phyloP scores from a whole-genome alignment of 805 yeast genomes.

The Starmerella ratchasimensis region DNA sequence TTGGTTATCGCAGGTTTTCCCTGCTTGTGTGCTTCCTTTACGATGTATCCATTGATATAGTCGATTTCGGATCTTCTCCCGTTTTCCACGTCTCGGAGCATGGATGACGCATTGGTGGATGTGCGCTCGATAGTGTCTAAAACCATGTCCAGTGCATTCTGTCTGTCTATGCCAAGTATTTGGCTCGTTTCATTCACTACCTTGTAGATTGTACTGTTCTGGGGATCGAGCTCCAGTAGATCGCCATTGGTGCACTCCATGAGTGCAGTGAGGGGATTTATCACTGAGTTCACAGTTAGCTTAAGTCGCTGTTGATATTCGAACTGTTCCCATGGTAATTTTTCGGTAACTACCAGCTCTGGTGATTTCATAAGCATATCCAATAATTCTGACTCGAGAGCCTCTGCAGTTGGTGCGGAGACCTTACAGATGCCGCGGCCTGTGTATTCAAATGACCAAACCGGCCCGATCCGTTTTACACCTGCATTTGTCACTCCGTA shows the following conservation, averaged over 20 bases:
- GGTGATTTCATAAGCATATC: neutral
- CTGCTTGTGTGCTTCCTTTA: constrained; percentile 37
- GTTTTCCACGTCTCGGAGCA: constrained; percentile 51
- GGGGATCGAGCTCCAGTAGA: constrained; percentile 33
- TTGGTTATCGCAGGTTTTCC: constrained; percentile 35
- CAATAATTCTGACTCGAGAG: neutral
- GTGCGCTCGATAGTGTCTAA: constrained; percentile 35
- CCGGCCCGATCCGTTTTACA: constrained; percentile 38
- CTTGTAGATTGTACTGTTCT: constrained; percentile 26
- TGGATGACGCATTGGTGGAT: constrained; percentile 49
- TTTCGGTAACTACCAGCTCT: constrained; percentile 9
- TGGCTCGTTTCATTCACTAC: constrained; percentile 36
- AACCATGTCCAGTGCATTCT: constrained; percentile 29
- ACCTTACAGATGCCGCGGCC: constrained; percentile 38
- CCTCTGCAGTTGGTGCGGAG: neutral
- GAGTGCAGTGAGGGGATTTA: constrained; percentile 72
- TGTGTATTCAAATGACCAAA: constrained; percentile 47
- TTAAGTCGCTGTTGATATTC: constrained; percentile 57
- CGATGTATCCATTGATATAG: constrained; percentile 72
- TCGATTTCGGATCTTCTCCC: constrained; percentile 60
- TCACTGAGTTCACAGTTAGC: constrained; percentile 64
- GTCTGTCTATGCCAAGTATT: constrained; percentile 22
- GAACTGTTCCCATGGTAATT: constrained; percentile 31
- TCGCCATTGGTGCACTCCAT: constrained; percentile 70
- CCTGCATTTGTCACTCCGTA: constrained; percentile 82